phyloP scores from a whole-genome alignment of 257 asterid species.

The Jacaranda mimosifolia region DNA sequence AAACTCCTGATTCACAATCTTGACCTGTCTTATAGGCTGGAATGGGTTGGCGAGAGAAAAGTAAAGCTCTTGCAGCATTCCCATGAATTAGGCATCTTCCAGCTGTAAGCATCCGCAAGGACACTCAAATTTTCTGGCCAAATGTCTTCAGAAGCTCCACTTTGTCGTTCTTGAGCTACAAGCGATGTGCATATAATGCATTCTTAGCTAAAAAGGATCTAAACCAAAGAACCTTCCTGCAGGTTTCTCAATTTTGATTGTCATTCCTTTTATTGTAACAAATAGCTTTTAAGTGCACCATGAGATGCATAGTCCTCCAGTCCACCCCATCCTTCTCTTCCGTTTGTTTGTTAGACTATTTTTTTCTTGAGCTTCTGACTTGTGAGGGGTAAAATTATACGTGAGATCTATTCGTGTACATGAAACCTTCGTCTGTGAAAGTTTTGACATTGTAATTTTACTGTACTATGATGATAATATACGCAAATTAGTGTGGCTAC shows the following conservation, averaged over 20 bases:
- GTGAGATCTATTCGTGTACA: slow-evolving; percentile 1
- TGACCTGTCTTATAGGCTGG: slow-evolving; percentile 86
- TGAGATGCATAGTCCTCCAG: slow-evolving; percentile 18
- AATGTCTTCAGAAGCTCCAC: slow-evolving; percentile 24
- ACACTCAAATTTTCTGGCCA: not conserved
- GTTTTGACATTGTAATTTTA: slow-evolving; percentile 19
- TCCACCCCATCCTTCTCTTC: not conserved
- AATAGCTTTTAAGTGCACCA: not conserved
- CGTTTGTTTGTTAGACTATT: not conserved
- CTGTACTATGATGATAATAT: slow-evolving; percentile 13
- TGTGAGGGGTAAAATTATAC: not conserved
- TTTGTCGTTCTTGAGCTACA: slow-evolving; percentile 12
- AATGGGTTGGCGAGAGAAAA: slow-evolving; percentile 82
- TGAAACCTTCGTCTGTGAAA: slow-evolving; percentile 13
- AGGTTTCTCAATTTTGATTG: slow-evolving; percentile 35
- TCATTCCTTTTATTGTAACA: slow-evolving; percentile 19
- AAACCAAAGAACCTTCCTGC: slow-evolving; percentile 21
- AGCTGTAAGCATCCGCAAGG: slow-evolving; percentile 47
- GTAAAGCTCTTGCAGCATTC: slow-evolving; percentile 83
- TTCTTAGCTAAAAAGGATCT: slow-evolving; percentile 19
- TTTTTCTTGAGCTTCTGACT: slow-evolving; percentile 11
- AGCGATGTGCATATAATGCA: slow-evolving; percentile 6
- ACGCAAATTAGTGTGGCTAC: not conserved
- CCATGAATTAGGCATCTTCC: slow-evolving; percentile 81
- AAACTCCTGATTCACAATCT: slow-evolving; percentile 79